Percentiles rank a stretch among this genome's conserved stretches.
Conservation (phyloP, 148 eudicot species). For the Fallopia convolvulus region DNA sequence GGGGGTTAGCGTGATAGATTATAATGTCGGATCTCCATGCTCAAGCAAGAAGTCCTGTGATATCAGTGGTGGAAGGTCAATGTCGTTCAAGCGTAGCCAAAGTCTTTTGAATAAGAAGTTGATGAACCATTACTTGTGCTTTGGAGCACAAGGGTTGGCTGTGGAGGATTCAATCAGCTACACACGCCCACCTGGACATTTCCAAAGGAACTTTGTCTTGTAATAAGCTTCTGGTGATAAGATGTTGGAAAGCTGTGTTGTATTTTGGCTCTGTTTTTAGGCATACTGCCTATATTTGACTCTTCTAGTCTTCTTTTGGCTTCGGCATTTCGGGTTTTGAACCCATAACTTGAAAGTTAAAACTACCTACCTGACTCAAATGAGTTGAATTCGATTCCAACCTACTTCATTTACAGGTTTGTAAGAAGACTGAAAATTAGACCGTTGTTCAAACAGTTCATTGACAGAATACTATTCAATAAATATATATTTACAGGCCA, state of each 20-base stretch:
- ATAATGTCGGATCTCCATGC: slow-evolving; percentile 11
- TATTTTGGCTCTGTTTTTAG: background rate
- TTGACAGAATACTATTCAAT: background rate
- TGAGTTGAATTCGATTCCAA: background rate
- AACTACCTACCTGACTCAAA: background rate
- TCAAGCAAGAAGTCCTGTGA: background rate
- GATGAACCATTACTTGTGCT: slow-evolving; percentile 53
- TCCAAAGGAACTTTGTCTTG: background rate
- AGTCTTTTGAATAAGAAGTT: slow-evolving; percentile 16
- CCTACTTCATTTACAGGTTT: background rate
- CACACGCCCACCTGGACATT: background rate
- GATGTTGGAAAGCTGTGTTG: too few species aligned
- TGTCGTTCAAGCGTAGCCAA: background rate
- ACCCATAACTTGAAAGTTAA: background rate
- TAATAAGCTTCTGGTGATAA: background rate
- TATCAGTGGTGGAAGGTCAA: background rate
- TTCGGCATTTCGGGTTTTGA: background rate
- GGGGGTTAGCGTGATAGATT: slow-evolving; percentile 26
- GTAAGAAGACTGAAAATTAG: background rate
- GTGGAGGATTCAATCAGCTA: background rate
- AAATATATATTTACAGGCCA: too few species aligned
- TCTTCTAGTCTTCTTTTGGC: background rate
- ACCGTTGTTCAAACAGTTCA: background rate
- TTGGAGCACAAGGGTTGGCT: slow-evolving; percentile 36
- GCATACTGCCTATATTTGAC: background rate